Evolutionary conservation across 305 asterid genomes (phyloP), one percentile per base, ranked within the genome.

Genomic region (Fraxinus velutina): DNA sequence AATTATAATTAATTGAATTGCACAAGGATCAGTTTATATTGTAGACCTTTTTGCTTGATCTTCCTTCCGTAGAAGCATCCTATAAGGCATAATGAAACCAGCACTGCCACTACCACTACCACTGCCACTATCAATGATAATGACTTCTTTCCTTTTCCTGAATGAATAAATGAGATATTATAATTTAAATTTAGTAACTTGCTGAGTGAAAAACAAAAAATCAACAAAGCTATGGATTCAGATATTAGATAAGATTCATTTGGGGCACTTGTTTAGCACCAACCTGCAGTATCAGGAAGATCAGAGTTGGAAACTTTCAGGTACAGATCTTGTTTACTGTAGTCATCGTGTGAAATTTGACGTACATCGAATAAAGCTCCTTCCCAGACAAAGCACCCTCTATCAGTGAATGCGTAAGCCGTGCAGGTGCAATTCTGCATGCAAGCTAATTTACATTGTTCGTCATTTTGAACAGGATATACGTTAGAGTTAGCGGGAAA

Each of bases 311-410:
- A 78, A 64, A 84, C 74, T 86, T 79, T 86, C 24, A 88, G 66
- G 77, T 82, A 66, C 57, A 86, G 36, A 80, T 9, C 34, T 17
- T 55, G 75, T 36, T 8, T 33, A 42, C 9, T 33, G 6, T 17
- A 15, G 21, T 29, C n/a, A 39, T 33, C 30, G 50, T 27, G 34
- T 0, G 84, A 77, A 50, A 12, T 9, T 52, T 81, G 29, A 12
- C 30, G 44, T 29, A 21, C 4, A 76, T 83, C 29, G 50, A 81
- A 75, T 6, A 88, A 79, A 79, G 17, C 82, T 22, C 84, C 91
- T 19, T 79, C 83, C 91, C 91, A 88, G 0, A 83, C 6, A 6
- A 34, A 83, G 78, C 91, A 88, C 33, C 74, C 78, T 47, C 34
- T 55, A 6, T 39, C 76, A 30, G 7, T 62, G 32, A 76, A 85